Conservation (phyloP, 1,139 yeast genomes). For the Kluyveromyces sp. region DNA sequence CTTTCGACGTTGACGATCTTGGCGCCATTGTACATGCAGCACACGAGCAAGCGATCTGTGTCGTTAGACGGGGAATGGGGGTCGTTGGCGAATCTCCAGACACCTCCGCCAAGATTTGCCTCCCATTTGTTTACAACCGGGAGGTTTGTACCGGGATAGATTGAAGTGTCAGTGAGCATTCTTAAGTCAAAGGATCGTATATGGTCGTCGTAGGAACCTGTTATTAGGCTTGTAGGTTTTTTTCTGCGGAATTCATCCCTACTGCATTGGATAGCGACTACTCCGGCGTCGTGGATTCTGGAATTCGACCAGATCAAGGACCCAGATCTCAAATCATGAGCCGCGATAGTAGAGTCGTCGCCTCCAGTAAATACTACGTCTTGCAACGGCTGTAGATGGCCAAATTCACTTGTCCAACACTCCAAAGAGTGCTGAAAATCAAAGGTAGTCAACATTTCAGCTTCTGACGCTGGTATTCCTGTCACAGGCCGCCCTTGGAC, state of each 20-base stretch:
- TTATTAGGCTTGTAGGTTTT: conserved; percentile 56
- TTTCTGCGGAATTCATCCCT: conserved; percentile 21
- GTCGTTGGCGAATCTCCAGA: conserved; percentile 78
- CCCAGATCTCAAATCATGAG: conserved; percentile 60
- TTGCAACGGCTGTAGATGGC: conserved; percentile 45
- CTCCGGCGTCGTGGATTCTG: conserved; percentile 79
- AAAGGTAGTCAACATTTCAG: conserved; percentile 15
- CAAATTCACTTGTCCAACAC: conserved; percentile 86
- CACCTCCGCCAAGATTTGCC: conserved; percentile 79
- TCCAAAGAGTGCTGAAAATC: conserved; percentile 53
- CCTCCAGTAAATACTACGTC: conserved; percentile 81
- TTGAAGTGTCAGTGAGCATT: conserved; percentile 31
- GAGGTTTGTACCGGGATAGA: conserved; percentile 28
- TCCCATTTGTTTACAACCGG: conserved; percentile 29
- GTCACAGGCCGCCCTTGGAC: conserved; percentile 20
- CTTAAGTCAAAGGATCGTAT: conserved; percentile 66
- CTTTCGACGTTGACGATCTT: conserved; percentile 41
- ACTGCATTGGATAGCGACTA: conserved; percentile 54
- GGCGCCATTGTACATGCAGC: conserved; percentile 97
- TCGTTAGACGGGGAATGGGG: conserved; percentile 33
- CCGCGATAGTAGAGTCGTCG: conserved; percentile 71
- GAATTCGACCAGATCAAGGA: conserved; percentile 48
- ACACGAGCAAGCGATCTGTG: conserved; percentile 56
- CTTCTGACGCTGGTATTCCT: conserved; percentile 9
- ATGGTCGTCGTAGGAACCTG: conserved; percentile 89